A percentile compares a stretch with the other conserved stretches of the same genome.
These are phyloP conservation scores for Lasiodiplodia citricola DNA, from an alignment of 2,329 filamentous ascomycete genomes.

Conservation along the genomic window DNA sequence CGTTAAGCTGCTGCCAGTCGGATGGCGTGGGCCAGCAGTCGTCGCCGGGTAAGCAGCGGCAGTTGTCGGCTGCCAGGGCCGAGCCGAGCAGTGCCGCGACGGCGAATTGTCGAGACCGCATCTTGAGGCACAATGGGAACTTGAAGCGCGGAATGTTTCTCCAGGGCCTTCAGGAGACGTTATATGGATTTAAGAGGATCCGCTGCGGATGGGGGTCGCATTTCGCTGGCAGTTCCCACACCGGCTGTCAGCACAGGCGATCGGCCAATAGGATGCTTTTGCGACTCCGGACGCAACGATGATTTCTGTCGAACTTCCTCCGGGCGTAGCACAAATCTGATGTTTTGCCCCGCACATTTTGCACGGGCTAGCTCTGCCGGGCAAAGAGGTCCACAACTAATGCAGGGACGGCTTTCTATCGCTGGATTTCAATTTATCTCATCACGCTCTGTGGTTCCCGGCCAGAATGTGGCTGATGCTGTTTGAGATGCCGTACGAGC, in stretches of 20 bases:
- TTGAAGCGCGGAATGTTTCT: background rate
- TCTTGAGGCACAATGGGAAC: background rate
- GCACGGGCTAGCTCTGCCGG: background rate
- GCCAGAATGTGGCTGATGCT: background rate
- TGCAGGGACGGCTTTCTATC: background rate
- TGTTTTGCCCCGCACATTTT: background rate
- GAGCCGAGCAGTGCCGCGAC: background rate
- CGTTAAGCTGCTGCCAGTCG: constrained; percentile 56
- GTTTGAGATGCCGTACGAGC: no score
- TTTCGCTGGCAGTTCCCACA: background rate
- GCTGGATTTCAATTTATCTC: background rate
- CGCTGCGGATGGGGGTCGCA: background rate
- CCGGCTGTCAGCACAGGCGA: background rate
- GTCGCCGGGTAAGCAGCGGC: constrained; percentile 57
- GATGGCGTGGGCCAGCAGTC: constrained; percentile 54
- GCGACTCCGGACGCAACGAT: background rate
- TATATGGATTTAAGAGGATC: background rate
- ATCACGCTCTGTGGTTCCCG: background rate
- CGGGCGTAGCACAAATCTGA: background rate
- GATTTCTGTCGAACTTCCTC: background rate
- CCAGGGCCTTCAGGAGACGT: no score
- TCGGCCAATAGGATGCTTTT: background rate
- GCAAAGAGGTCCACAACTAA: background rate
- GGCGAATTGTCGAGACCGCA: background rate
- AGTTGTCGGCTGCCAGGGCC: constrained; percentile 32